A percentile compares a stretch with the other conserved stretches of the same genome.
phyloP scores from a whole-genome alignment of 164 flowering plant genomes.

The Chloranthus sessilifolius region DNA sequence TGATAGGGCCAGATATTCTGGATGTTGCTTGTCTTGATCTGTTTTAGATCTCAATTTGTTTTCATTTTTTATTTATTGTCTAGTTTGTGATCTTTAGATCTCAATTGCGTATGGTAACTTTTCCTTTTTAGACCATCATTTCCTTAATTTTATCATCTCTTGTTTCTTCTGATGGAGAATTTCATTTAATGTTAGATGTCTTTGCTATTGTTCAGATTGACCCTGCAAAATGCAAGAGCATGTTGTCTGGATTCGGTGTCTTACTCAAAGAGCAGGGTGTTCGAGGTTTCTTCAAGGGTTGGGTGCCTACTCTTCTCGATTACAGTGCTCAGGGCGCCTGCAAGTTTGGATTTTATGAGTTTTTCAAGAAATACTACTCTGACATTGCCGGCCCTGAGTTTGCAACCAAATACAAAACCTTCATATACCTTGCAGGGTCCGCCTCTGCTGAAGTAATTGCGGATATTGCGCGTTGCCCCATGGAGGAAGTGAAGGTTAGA shows the following conservation, averaged over 20 bases:
- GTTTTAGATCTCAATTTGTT: too few species aligned
- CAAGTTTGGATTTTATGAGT: constrained; percentile 81
- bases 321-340: constrained; percentile 92
- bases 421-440: constrained; percentile 85
- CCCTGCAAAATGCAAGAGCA: constrained; percentile 73
- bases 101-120: too few species aligned
- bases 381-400: constrained; percentile 84
- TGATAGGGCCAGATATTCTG: too few species aligned
- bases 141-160: too few species aligned
- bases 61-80: too few species aligned
- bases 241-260: constrained; percentile 60
- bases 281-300: constrained; percentile 73
- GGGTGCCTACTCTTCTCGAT: constrained; percentile 85
- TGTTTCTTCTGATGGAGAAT: too few species aligned
- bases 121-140: too few species aligned
- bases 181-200: background rate
- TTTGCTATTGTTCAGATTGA: constrained; percentile 44
- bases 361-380: constrained; percentile 82
- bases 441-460: constrained; percentile 92
- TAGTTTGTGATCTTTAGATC: too few species aligned
- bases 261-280: constrained; percentile 75
- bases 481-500: constrained; percentile 90
- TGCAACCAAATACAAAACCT: constrained; percentile 77
- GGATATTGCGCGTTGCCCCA: constrained; percentile 79
- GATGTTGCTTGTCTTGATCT: too few species aligned